Conservation (phyloP, 2,329 filamentous ascomycete species). For the Exophiala sp. region DNA sequence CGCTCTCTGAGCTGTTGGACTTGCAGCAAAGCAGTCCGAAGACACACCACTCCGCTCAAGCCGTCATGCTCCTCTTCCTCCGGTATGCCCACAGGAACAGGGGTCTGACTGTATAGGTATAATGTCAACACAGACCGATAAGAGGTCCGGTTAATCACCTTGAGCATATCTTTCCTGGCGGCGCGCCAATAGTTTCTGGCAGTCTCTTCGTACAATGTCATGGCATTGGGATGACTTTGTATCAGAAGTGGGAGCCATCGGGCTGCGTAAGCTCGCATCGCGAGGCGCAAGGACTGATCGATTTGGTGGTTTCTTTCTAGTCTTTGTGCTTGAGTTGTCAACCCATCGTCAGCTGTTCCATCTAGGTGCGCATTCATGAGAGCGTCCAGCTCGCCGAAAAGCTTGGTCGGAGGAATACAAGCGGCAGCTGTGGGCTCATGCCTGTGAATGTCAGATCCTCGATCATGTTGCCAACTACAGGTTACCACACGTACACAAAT, state of each 20-base stretch:
- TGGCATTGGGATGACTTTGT: not conserved
- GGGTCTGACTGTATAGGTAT: constrained; percentile 38
- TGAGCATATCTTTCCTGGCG: constrained; percentile 37
- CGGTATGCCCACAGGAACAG: constrained; percentile 37
- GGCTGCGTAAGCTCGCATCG: constrained; percentile 30
- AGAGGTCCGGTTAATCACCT: constrained; percentile 39
- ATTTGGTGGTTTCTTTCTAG: constrained; percentile 23
- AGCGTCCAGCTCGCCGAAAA: not conserved
- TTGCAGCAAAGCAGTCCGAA: constrained; percentile 39
- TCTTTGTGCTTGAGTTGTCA: constrained; percentile 1
- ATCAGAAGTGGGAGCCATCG: constrained; percentile 28
- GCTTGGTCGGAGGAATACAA: not conserved
- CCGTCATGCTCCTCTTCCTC: constrained; percentile 40
- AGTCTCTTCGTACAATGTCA: constrained; percentile 16
- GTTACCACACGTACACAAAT: constrained; percentile 34
- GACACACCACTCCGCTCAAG: constrained; percentile 37
- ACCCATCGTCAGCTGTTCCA: not conserved
- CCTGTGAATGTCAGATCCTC: not conserved
- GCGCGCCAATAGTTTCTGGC: constrained; percentile 34
- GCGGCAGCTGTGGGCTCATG: constrained; percentile 7
- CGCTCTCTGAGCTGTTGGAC: constrained; percentile 37
- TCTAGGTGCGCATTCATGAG: not conserved
- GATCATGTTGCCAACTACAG: not conserved
- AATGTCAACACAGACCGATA: constrained; percentile 40
- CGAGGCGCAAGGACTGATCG: constrained; percentile 26